Base-by-base conservation (phyloP, 139 green algal species). In the Picochlorum sp. region DNA sequence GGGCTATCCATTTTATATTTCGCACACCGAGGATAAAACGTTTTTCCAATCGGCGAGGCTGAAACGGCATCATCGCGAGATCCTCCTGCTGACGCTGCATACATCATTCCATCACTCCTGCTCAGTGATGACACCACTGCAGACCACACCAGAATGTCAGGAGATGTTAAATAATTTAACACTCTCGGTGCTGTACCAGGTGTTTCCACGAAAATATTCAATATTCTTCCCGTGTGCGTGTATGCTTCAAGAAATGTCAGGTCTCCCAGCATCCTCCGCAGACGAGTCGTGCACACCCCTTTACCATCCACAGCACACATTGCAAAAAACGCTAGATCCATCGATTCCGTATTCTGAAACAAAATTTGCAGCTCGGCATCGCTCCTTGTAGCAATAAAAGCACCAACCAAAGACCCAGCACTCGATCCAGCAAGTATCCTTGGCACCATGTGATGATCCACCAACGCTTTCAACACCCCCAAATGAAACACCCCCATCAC, bases 401-500 rank as follows among this genome's bases (percentile, higher is more conserved):
- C 78, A 24, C 77, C 77, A 30, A 95, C 85, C 81, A 98, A 90
- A 45, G 81, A 85, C 4, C 92, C 92, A 34, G 89, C 88, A 63
- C 74, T 88, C 62, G 69, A 85, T 37, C 94, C 94, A 1, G 89
- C 83, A 62, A 99, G 66, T 23, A 99, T 83, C 18, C 94, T 82
- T 4, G 94, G 94, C 23, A 99, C 84, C 68, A 97, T 75, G 6
- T 69, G 45, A 58, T 93, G 83, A 76, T 96, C 77, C 45, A 94
- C 84, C 58, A 98, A 79, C 31, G 89, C 84, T 72, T 66, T 67
- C 6, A 67, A 20, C 8, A 77, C 67, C 24, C 71, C 87, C 57
- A 98, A 63, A 75, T 98, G 93, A 78, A 98, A 99, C 7, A 77
- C 83, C 28, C 87, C 94, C 24, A 99, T 78, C 2, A 86, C 82